phyloP scores from a whole-genome alignment of 139 green algal species.

The Volvox africanus region DNA sequence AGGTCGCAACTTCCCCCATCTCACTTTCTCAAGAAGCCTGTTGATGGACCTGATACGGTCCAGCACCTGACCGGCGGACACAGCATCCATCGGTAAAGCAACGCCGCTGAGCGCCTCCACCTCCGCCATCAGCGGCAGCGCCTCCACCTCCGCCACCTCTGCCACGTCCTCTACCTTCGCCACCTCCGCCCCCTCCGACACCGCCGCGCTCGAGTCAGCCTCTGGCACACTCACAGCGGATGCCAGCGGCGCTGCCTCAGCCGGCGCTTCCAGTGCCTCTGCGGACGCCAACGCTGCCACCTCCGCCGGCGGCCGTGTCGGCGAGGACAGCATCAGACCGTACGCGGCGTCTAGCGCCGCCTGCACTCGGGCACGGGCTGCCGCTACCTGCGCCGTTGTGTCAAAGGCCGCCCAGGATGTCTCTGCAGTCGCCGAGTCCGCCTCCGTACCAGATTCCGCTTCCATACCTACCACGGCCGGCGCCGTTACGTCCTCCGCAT shows the following conservation, averaged over 20 bases:
- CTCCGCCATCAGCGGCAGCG: background rate
- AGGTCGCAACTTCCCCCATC: background rate
- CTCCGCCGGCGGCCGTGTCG: background rate
- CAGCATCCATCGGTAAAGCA: background rate
- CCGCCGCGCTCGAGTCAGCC: background rate
- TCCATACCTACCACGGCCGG: background rate
- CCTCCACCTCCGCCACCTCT: background rate
- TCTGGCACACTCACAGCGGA: background rate
- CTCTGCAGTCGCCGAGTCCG: background rate
- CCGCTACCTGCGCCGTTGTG: constrained; percentile 14
- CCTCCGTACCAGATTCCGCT: background rate
- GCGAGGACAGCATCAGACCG: constrained; percentile 7
- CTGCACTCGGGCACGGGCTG: background rate
- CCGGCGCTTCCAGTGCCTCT: background rate
- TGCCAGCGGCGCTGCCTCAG: background rate
- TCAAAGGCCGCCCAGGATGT: background rate
- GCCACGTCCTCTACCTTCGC: background rate
- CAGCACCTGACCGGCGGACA: background rate
- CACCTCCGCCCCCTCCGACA: background rate
- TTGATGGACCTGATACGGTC: constrained; percentile 37
- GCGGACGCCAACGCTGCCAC: background rate
- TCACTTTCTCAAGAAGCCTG: constrained; percentile 24
- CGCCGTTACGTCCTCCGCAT: background rate
- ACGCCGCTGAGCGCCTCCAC: background rate
- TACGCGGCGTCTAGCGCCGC: constrained; percentile 6